Base-by-base conservation (phyloP, 495 filamentous ascomycete species). In the Penicillium fimorum region DNA sequence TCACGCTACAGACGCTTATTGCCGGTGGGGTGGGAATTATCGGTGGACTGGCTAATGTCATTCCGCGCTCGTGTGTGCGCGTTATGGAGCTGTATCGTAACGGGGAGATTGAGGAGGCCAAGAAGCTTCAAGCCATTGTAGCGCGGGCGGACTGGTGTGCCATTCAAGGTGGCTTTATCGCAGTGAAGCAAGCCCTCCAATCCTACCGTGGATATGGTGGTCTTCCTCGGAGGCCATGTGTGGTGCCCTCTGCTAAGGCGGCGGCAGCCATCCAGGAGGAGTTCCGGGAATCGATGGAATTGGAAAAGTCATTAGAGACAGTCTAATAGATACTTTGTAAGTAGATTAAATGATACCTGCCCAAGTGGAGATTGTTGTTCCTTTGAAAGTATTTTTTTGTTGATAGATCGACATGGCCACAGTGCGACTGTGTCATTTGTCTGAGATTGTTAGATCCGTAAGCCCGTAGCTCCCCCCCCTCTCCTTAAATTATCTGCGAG, bases 11-110 rank as follows among this genome's bases (percentile, higher is more conserved):
- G 75, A 89, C 90, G 1, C 74, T 96, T 12, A 75, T 92, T 41
- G 89, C 79, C n/a, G 92, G 92, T 42, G 92, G 92, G 27, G 87
- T 87, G 46, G 92, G 92, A 32, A 84, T 94, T 64, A 91, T 97
- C 54, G 90, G 84, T 20, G 92, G 92, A 2, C 79, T 90, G 9
- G 92, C 85, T 49, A 97, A 97, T 71, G 77, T 96, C 47, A 85
- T 91, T 13, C 92, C 92, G 9, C 84, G 82, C 54, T 80, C 89
- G 18, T 92, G 90, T 71, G 79, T 90, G 35, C 77, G 82, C 58
- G 74, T 91, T 17, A 77, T 91, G 62, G 79, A 87, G 57, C 80
- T 93, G n/a, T 95, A 87, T 74, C 70, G 74, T 25, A 70, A 71
- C 7, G 91, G 91, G n/a, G 79, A 87, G 67, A 66, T 85, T 25